A percentile compares a stretch with the other conserved stretches of the same genome.
Evolutionary conservation across 345 rosid genomes (phyloP).

Genomic region (Sonneratia caseolaris): DNA sequence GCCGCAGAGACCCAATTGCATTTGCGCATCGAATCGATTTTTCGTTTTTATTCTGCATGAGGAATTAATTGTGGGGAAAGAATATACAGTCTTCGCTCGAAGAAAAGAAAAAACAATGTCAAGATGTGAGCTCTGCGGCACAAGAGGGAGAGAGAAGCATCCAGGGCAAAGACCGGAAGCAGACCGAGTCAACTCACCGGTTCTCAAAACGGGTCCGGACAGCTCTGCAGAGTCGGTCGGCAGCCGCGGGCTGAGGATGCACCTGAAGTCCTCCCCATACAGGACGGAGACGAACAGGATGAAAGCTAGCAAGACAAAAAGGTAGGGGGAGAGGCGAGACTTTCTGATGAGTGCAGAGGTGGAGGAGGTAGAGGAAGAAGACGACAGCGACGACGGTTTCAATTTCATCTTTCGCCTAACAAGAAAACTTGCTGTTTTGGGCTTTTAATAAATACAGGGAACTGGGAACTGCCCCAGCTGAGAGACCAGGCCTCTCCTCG

Average conservation of each 20-base stretch:
- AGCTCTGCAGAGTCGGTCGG: slow-evolving; percentile 30
- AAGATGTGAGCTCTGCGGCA: too few relatives aligned
- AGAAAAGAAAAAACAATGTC: too few relatives aligned
- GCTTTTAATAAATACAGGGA: not conserved
- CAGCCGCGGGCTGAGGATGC: slow-evolving; percentile 38
- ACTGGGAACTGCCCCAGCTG: too few relatives aligned
- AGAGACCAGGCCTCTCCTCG: too few relatives aligned
- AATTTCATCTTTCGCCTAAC: slow-evolving; percentile 9
- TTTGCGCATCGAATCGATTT: too few relatives aligned
- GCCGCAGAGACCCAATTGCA: not conserved
- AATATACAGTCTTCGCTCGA: too few relatives aligned
- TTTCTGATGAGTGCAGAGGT: slow-evolving; percentile 35
- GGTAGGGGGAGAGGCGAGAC: slow-evolving; percentile 56
- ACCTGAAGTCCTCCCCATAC: slow-evolving; percentile 61
- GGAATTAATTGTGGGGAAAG: too few relatives aligned
- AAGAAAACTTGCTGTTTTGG: not conserved
- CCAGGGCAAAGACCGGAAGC: slow-evolving; percentile 16
- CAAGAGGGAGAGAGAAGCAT: not conserved
- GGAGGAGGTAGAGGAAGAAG: slow-evolving; percentile 30
- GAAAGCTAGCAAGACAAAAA: slow-evolving; percentile 55
- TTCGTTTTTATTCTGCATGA: too few relatives aligned
- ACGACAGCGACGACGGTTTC: slow-evolving; percentile 34
- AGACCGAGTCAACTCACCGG: slow-evolving; percentile 26
- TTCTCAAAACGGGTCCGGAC: slow-evolving; percentile 24
- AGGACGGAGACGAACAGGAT: slow-evolving; percentile 55